Percentiles rank a stretch among this genome's conserved stretches.
phyloP scores from a whole-genome alignment of 2,329 filamentous ascomycete species.

The Eutypa lata region DNA sequence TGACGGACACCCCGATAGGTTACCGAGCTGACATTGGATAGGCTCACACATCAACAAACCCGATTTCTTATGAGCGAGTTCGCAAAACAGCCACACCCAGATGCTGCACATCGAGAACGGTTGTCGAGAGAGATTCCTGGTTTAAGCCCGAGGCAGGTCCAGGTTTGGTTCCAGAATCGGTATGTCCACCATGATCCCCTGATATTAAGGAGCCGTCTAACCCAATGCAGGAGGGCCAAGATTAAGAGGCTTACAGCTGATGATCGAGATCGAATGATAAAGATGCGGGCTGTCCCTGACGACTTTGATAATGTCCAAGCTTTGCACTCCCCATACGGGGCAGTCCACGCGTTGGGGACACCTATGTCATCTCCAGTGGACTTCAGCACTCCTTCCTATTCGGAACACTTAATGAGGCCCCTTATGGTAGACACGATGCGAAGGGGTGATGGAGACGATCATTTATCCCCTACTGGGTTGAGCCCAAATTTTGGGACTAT shows the following conservation, averaged over 20 bases:
- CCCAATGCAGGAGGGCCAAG: conserved; percentile 56
- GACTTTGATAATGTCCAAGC: conserved; percentile 70
- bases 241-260: conserved; percentile 70
- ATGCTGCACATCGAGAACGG: conserved; percentile 84
- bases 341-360: conserved; percentile 50
- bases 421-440: conserved; percentile 67
- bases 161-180: conserved; percentile 99
- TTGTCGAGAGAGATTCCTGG: conserved; percentile 88
- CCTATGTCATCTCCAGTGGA: conserved; percentile 48
- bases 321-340: conserved; percentile 64
- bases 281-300: conserved; percentile 68
- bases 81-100: conserved; percentile 88
- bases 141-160: conserved; percentile 85
- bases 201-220: conserved; percentile 20
- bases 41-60: conserved; percentile 95
- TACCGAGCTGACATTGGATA: conserved; percentile 41
- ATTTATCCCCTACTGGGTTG: conserved; percentile 64
- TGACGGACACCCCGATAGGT: background rate
- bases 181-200: conserved; percentile 40
- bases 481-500: conserved; percentile 66
- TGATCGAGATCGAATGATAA: conserved; percentile 68
- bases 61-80: conserved; percentile 97
- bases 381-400: conserved; percentile 46
- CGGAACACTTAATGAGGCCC: conserved; percentile 62
- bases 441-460: conserved; percentile 60